These are phyloP conservation scores for Ustilago trichophora DNA, from an alignment of 1,284 basidiomycete species.

Conservation along the genomic window DNA sequence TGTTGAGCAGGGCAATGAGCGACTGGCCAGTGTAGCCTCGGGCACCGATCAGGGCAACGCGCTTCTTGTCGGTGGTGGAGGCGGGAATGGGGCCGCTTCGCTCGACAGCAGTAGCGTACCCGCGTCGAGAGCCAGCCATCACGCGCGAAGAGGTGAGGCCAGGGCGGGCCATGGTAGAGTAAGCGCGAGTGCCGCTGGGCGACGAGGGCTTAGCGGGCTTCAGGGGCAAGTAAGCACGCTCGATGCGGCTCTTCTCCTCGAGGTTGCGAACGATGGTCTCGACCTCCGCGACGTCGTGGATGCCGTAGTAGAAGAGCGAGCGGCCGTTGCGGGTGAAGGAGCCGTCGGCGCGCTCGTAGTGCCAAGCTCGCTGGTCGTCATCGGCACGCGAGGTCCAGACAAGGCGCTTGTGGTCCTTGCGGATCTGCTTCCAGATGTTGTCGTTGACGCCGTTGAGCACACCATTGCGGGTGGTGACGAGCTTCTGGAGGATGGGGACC, in stretches of 20 bases:
- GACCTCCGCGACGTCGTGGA: conserved; percentile 90
- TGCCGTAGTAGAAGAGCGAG: conserved; percentile 96
- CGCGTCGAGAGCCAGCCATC: conserved; percentile 41
- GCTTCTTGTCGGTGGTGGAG: conserved; percentile 76
- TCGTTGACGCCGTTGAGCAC: conserved; percentile 93
- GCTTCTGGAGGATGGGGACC: conserved; percentile 89
- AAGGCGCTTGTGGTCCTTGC: conserved; percentile 90
- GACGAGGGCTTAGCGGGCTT: conserved; percentile 76
- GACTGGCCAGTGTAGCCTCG: conserved; percentile 95
- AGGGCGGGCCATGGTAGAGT: conserved; percentile 63
- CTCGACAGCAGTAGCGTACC: conserved; percentile 70
- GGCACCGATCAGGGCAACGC: conserved; percentile 93
- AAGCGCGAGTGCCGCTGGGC: conserved; percentile 59
- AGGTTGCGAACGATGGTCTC: conserved; percentile 78
- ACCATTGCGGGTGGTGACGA: conserved; percentile 86
- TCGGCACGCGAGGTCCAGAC: conserved; percentile 97
- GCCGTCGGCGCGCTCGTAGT: conserved; percentile 97
- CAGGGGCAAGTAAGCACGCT: conserved; percentile 87
- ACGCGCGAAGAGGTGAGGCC: conserved; percentile 69
- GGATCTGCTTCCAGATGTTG: conserved; percentile 95
- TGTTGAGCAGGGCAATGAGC: conserved; percentile 82
- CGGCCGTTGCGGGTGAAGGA: conserved; percentile 92
- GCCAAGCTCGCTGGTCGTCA: conserved; percentile 95
- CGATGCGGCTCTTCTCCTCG: conserved; percentile 85
- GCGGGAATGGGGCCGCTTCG: conserved; percentile 68